Conservation (phyloP, 768 basidiomycete genomes). For the Guyanaporus albipodus region DNA sequence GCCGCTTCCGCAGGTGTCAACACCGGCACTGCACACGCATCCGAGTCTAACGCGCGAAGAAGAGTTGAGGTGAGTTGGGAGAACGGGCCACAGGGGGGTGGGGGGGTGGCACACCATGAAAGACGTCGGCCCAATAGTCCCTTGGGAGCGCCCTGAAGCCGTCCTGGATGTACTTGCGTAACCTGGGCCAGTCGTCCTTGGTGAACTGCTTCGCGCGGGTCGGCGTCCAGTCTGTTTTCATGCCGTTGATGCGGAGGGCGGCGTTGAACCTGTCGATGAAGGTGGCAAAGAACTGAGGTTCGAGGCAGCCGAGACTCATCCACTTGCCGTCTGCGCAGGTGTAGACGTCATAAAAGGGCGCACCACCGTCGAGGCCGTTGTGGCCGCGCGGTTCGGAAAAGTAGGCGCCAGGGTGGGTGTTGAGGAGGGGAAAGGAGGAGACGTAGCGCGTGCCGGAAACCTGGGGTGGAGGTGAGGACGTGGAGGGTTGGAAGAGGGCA, state of each 20-base stretch:
- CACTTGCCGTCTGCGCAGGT: slow-evolving; percentile 66
- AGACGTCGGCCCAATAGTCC: slow-evolving; percentile 66
- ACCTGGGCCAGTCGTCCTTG: slow-evolving; percentile 50
- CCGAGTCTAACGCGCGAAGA: slow-evolving; percentile 44
- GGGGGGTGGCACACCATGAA: slow-evolving; percentile 46
- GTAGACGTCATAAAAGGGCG: slow-evolving; percentile 76
- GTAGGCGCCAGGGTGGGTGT: slow-evolving; percentile 31
- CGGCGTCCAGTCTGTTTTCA: slow-evolving; percentile 54
- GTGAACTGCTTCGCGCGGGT: slow-evolving; percentile 42
- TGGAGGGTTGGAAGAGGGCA: neutral
- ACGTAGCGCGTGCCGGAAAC: slow-evolving; percentile 78
- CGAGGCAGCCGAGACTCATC: slow-evolving; percentile 76
- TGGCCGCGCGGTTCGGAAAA: slow-evolving; percentile 46
- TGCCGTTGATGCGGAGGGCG: slow-evolving; percentile 41
- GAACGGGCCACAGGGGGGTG: too few species aligned
- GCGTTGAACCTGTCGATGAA: slow-evolving; percentile 56
- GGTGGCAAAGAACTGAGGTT: slow-evolving; percentile 63
- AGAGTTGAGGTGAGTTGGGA: neutral
- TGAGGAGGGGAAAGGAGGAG: slow-evolving; percentile 65
- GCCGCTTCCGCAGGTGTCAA: slow-evolving; percentile 61
- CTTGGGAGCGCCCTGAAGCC: slow-evolving; percentile 60
- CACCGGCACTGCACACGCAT: slow-evolving; percentile 70
- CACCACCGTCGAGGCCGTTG: slow-evolving; percentile 69
- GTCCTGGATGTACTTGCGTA: slow-evolving; percentile 54
- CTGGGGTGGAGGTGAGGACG: slow-evolving; percentile 34